Conservation (phyloP, 352 stramenopile genomes). For the Saprolegnia parasitica region DNA sequence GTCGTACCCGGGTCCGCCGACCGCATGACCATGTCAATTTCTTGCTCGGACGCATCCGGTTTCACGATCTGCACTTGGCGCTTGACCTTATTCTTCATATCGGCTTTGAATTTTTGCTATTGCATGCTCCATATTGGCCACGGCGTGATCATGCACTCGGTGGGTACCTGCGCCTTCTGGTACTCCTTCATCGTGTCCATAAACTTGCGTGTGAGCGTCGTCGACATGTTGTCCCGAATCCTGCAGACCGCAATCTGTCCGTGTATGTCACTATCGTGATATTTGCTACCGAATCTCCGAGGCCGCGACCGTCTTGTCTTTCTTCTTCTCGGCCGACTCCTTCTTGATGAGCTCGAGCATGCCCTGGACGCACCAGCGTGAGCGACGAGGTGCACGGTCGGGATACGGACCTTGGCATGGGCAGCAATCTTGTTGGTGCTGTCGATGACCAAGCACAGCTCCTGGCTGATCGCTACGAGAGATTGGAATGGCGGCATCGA, state of each 20-base stretch:
- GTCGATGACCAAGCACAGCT: constrained; percentile 89
- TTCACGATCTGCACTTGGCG: constrained; percentile 98
- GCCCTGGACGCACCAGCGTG: constrained; percentile 18
- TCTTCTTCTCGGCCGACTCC: constrained; percentile 92
- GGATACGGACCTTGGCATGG: constrained; percentile 69
- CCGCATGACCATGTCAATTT: constrained; percentile 96
- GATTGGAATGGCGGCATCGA: neutral
- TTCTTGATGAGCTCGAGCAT: constrained; percentile 89
- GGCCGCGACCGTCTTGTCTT: constrained; percentile 74
- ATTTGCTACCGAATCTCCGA: constrained; percentile 52
- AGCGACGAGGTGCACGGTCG: neutral
- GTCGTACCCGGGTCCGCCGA: constrained; percentile 50
- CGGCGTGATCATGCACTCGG: too few species aligned
- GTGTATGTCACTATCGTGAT: constrained; percentile 5
- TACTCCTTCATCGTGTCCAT: constrained; percentile 99
- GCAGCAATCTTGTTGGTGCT: constrained; percentile 90
- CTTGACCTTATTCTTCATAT: constrained; percentile 98
- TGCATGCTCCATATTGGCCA: too few species aligned
- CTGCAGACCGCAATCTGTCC: constrained; percentile 33
- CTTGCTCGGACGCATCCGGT: constrained; percentile 93
- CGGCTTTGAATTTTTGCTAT: constrained; percentile 97
- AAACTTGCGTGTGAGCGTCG: constrained; percentile 97
- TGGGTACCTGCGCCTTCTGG: constrained; percentile 82
- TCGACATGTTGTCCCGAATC: constrained; percentile 96
- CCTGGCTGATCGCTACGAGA: constrained; percentile 73